These are phyloP conservation scores for Fusarium floridanum DNA, from an alignment of 2,329 filamentous ascomycete genomes.

Conservation along the genomic window DNA sequence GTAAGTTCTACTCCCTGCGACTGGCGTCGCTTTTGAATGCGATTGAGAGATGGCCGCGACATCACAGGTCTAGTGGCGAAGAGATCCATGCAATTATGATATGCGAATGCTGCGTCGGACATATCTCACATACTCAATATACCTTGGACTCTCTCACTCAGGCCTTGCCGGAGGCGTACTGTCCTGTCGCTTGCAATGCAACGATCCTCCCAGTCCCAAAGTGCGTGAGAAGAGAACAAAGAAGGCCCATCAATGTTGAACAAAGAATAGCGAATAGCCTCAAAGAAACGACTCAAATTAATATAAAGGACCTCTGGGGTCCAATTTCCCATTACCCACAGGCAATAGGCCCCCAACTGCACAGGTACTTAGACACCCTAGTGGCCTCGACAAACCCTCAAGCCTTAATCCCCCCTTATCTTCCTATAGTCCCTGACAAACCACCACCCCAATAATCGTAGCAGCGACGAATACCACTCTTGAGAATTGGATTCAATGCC, in stretches of 20 bases:
- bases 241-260: background rate
- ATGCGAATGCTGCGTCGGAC: rapidly evolving
- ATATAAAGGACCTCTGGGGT: background rate
- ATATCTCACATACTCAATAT: background rate
- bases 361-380: background rate
- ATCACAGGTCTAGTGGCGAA: background rate
- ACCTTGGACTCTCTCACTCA: background rate
- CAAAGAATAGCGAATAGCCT: background rate
- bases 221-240: background rate
- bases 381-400: background rate
- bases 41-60: background rate
- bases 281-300: background rate
- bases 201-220: background rate
- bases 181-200: background rate
- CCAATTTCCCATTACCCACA: background rate
- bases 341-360: background rate
- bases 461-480: background rate
- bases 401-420: background rate
- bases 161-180: background rate
- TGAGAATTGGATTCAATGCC: background rate
- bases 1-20: background rate
- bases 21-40: background rate
- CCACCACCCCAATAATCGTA: too few species aligned
- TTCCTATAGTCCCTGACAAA: background rate
- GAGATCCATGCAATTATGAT: background rate